Percentiles rank a stretch among this genome's conserved stretches.
Evolutionary conservation across 1,284 basidiomycete species (phyloP).

Genomic region (Leccinum glutinopallens): DNA sequence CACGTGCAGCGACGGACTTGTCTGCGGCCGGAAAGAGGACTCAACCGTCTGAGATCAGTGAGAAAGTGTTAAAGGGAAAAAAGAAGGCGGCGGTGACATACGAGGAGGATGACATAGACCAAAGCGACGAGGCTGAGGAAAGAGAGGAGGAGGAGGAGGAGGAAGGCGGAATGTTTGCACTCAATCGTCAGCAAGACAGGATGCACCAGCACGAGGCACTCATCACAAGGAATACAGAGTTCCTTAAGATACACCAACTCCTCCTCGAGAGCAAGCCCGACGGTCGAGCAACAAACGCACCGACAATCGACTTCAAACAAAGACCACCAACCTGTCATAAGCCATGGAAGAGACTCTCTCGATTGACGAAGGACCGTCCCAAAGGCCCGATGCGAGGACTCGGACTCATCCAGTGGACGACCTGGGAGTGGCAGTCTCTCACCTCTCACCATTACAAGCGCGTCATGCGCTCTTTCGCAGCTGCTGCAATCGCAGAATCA

Average conservation of each 20-base stretch:
- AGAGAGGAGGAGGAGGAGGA: too few species aligned
- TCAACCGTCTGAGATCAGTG: too few species aligned
- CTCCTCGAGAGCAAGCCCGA: not conserved
- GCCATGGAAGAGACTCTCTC: not conserved
- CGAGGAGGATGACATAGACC: not conserved
- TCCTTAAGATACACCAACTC: not conserved
- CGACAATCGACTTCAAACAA: not conserved
- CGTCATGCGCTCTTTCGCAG: not conserved
- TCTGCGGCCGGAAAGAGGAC: too few species aligned
- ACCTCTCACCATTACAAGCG: accelerated
- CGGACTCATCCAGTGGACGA: not conserved
- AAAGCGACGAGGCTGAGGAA: too few species aligned
- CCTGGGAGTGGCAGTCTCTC: not conserved
- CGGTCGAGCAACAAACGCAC: not conserved
- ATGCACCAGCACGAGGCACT: not conserved
- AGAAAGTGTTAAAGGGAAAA: not conserved
- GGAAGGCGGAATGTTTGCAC: too few species aligned
- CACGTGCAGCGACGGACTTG: not conserved
- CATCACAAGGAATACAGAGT: not conserved
- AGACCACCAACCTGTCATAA: not conserved
- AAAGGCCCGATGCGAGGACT: not conserved
- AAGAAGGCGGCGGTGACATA: not conserved
- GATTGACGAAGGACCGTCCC: not conserved
- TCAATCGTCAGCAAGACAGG: too few species aligned
- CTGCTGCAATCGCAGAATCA: not conserved